Evolutionary conservation across 2,329 filamentous ascomycete genomes (phyloP).

Genomic region (Pseudogymnoascus sp.): DNA sequence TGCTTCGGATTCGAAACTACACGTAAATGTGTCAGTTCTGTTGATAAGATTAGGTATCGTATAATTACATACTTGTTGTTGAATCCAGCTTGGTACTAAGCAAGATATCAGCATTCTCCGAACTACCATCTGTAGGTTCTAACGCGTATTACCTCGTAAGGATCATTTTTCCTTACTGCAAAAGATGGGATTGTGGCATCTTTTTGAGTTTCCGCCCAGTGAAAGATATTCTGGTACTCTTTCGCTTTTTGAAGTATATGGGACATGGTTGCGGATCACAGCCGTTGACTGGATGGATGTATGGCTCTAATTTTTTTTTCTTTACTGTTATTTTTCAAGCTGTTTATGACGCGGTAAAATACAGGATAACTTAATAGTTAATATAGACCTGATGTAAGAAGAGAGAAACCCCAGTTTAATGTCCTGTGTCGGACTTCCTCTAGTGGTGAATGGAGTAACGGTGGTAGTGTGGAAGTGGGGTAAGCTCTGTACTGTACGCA

Average conservation of each 20-base stretch:
- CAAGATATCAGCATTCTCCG: background rate
- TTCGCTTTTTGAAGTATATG: background rate
- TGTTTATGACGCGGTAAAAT: too few relatives aligned
- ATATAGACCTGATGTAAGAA: too few relatives aligned
- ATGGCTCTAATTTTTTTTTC: too few relatives aligned
- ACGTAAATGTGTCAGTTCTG: background rate
- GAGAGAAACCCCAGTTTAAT: too few relatives aligned
- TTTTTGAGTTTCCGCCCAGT: conserved; percentile 54
- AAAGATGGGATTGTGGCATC: conserved; percentile 48
- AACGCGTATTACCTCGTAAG: conserved; percentile 37
- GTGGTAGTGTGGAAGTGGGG: too few relatives aligned
- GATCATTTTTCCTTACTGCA: conserved; percentile 43
- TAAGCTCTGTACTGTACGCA: too few relatives aligned
- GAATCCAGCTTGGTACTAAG: conserved; percentile 47
- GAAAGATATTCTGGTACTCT: conserved; percentile 44
- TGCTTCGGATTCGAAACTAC: conserved; percentile 32
- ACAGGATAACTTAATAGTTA: too few relatives aligned
- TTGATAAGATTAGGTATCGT: background rate
- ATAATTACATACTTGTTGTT: conserved; percentile 36
- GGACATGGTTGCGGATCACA: too few relatives aligned
- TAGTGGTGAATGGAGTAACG: too few relatives aligned
- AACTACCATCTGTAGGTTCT: conserved; percentile 9
- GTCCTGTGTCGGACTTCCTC: too few relatives aligned
- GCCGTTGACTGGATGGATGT: too few relatives aligned
- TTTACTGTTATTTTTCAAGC: too few relatives aligned